phyloP scores from a whole-genome alignment of 176 grass and related monocot species.

The Triticum turgidum region DNA sequence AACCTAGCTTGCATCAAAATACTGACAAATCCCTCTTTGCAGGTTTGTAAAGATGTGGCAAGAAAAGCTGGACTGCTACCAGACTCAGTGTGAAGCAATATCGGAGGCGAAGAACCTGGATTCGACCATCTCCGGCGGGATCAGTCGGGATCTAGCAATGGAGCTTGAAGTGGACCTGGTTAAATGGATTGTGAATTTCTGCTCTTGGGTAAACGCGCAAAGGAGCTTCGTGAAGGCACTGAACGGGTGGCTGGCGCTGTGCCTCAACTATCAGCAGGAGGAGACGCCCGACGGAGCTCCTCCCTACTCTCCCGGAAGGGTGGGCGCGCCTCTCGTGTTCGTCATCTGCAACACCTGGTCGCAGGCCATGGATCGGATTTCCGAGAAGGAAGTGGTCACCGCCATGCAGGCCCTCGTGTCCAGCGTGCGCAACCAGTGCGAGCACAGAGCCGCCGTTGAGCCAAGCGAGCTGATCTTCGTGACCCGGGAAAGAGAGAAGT shows the following conservation, averaged over 20 bases:
- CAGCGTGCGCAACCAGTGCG: constrained; percentile 50
- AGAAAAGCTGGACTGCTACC: constrained; percentile 74
- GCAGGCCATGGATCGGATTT: constrained; percentile 69
- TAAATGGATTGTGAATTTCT: constrained; percentile 81
- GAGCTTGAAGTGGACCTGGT: constrained; percentile 86
- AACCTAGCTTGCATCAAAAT: background rate
- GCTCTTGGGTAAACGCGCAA: constrained; percentile 73
- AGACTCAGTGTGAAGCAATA: constrained; percentile 58
- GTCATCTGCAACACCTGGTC: constrained; percentile 84
- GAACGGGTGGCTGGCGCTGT: constrained; percentile 89
- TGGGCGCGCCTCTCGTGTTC: constrained; percentile 77
- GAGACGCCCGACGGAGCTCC: constrained; percentile 53
- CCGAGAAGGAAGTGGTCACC: constrained; percentile 61
- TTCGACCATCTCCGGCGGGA: constrained; percentile 42
- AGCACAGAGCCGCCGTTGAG: constrained; percentile 44
- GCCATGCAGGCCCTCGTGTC: constrained; percentile 60
- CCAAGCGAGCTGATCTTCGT: constrained; percentile 46
- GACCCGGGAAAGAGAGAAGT: constrained; percentile 62
- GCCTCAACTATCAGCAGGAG: constrained; percentile 61
- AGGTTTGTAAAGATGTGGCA: constrained; percentile 90
- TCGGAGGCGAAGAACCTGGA: constrained; percentile 60
- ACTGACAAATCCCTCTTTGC: constrained; percentile 29
- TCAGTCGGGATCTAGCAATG: constrained; percentile 39
- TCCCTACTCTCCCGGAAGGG: constrained; percentile 70
- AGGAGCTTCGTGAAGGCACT: constrained; percentile 75